Conservation (phyloP, 352 stramenopile species). For the Phytophthora pisi region DNA sequence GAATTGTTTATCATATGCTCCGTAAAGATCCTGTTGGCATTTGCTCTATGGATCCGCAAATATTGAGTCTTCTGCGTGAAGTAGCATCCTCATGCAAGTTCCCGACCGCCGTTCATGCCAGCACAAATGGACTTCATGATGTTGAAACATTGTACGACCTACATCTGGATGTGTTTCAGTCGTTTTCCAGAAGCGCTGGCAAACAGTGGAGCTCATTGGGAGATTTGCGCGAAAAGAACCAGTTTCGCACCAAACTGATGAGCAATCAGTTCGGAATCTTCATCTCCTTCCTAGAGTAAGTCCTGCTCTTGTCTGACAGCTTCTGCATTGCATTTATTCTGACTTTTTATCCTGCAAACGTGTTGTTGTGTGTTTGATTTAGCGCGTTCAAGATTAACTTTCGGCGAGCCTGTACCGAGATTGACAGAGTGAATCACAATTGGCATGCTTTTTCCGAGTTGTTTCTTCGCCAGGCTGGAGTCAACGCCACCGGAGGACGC, state of each 20-base stretch:
- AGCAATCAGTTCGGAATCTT: slow-evolving; percentile 63
- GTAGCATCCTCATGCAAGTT: slow-evolving; percentile 56
- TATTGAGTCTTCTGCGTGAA: slow-evolving; percentile 52
- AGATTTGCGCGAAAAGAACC: slow-evolving; percentile 31
- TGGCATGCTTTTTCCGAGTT: slow-evolving; percentile 61
- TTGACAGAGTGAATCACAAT: slow-evolving; percentile 55
- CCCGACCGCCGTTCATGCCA: slow-evolving; percentile 23
- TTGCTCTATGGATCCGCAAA: slow-evolving; percentile 56
- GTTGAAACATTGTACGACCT: slow-evolving; percentile 50
- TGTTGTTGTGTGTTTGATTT: slow-evolving; percentile 4
- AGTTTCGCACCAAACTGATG: slow-evolving; percentile 64
- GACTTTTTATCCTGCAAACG: not conserved
- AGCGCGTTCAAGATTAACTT: slow-evolving; percentile 83
- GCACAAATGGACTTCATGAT: slow-evolving; percentile 26
- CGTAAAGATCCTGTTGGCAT: slow-evolving; percentile 42
- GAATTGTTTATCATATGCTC: slow-evolving; percentile 62
- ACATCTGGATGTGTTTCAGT: slow-evolving; percentile 73
- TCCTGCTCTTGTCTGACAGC: not conserved
- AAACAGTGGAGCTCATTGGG: slow-evolving; percentile 44
- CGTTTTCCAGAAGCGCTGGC: slow-evolving; percentile 58
- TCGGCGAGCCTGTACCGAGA: slow-evolving; percentile 48
- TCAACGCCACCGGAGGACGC: slow-evolving; percentile 16
- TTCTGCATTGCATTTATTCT: slow-evolving; percentile 2
- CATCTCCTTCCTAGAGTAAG: slow-evolving; percentile 69
- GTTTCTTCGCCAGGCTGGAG: slow-evolving; percentile 50